Conservation (phyloP, 2,329 filamentous ascomycete species). For the Xylariales sp. region DNA sequence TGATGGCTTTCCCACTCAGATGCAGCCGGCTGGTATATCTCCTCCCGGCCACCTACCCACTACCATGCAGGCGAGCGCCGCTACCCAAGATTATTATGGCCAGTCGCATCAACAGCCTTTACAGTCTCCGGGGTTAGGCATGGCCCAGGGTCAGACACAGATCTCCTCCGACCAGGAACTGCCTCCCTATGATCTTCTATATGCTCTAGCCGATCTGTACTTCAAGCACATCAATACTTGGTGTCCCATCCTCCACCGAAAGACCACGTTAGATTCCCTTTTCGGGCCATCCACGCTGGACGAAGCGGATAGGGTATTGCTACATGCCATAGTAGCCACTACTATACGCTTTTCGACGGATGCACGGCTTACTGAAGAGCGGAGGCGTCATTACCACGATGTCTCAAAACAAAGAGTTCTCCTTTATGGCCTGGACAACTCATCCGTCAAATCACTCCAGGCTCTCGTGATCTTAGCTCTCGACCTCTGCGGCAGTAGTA, state of each 20-base stretch:
- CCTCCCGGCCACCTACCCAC: conserved; percentile 51
- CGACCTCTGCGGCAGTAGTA: conserved; percentile 86
- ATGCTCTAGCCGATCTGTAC: conserved; percentile 78
- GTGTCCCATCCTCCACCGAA: conserved; percentile 91
- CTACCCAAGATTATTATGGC: conserved; percentile 64
- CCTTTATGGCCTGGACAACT: conserved; percentile 88
- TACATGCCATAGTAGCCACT: conserved; percentile 90
- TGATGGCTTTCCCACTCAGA: conserved; percentile 62
- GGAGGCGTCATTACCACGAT: conserved; percentile 79
- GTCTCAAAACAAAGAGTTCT: conserved; percentile 87
- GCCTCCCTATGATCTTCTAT: conserved; percentile 79
- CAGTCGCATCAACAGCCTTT: conserved; percentile 58
- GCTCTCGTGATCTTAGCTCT: conserved; percentile 88
- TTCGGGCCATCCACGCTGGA: conserved; percentile 82
- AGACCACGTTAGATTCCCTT: conserved; percentile 81
- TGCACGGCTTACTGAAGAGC: conserved; percentile 76
- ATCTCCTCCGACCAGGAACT: conserved; percentile 72
- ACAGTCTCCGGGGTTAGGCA: conserved; percentile 68
- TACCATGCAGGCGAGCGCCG: conserved; percentile 54
- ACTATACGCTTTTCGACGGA: conserved; percentile 88
- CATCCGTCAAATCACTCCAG: conserved; percentile 87
- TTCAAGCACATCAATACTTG: conserved; percentile 85
- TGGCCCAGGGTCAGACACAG: conserved; percentile 61
- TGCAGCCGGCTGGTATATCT: conserved; percentile 55
- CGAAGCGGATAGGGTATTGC: conserved; percentile 82